Percentiles rank a stretch among this genome's conserved stretches.
Evolutionary conservation across 106 monocot genomes (phyloP).

Genomic region (Dendrobium nobile): DNA sequence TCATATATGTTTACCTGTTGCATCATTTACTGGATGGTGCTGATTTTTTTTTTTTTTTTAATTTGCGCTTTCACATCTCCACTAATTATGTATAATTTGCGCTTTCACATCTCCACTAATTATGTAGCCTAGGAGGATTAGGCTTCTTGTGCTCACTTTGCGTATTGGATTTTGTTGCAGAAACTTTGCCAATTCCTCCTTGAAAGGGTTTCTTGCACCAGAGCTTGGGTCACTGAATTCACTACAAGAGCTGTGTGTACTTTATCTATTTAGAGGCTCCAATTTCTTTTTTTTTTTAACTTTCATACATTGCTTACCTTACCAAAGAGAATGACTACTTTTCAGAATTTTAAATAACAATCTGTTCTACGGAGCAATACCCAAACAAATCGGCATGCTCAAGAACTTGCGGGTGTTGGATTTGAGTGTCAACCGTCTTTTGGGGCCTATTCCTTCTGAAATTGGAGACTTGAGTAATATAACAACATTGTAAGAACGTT

Average conservation of each 20-base stretch:
- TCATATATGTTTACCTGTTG: not conserved
- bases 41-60: no score
- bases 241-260: constrained; percentile 67
- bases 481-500: constrained; percentile 48
- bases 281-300: not conserved
- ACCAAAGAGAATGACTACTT: not conserved
- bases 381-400: constrained; percentile 63
- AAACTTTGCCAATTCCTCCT: constrained; percentile 62
- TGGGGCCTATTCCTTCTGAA: constrained; percentile 47
- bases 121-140: not conserved
- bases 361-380: constrained; percentile 60
- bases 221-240: constrained; percentile 50
- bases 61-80: no score
- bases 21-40: not conserved
- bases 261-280: not conserved
- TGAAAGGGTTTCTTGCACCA: constrained; percentile 69
- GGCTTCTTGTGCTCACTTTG: not conserved
- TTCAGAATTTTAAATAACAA: constrained; percentile 59
- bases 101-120: no score
- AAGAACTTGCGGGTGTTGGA: constrained; percentile 34
- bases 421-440: constrained; percentile 43
- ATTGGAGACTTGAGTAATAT: constrained; percentile 44
- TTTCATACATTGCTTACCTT: not conserved
- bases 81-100: no score
- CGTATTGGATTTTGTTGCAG: constrained; percentile 34